These are phyloP conservation scores for Oryza rufipogon DNA, from an alignment of 176 grass and related monocot genomes.

Conservation along the genomic window DNA sequence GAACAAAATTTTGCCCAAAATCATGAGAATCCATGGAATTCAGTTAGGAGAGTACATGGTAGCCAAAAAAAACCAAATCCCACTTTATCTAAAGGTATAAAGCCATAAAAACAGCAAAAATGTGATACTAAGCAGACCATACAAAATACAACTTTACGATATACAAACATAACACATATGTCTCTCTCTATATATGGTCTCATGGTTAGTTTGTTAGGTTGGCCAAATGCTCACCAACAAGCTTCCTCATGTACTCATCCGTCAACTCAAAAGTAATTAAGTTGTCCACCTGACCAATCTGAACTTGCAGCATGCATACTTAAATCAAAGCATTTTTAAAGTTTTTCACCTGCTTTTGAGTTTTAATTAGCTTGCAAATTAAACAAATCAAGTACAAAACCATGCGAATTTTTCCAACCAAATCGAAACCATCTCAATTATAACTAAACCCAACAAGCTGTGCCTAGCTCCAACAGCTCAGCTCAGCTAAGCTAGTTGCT, in stretches of 20 bases:
- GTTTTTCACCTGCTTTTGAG: not conserved
- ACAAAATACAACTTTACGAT: too few relatives aligned
- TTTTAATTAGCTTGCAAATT: not conserved
- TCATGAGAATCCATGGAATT: too few relatives aligned
- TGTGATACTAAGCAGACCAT: too few relatives aligned
- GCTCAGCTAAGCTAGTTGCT: not conserved
- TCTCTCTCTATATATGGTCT: not conserved
- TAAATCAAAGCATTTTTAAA: too few relatives aligned
- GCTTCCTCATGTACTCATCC: not conserved
- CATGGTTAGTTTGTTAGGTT: constrained; percentile 49
- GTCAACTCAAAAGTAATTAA: not conserved
- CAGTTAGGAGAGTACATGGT: too few relatives aligned
- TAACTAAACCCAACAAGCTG: not conserved
- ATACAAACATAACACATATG: not conserved
- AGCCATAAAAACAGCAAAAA: too few relatives aligned
- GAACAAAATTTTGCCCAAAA: too few relatives aligned
- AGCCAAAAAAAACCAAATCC: too few relatives aligned
- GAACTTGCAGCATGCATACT: not conserved
- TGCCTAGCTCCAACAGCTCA: too few relatives aligned
- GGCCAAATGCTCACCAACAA: constrained; percentile 50
- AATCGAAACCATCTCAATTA: not conserved
- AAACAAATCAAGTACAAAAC: not conserved
- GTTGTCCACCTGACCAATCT: constrained; percentile 23
- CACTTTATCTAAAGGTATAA: too few relatives aligned
- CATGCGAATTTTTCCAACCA: not conserved